Evolutionary conservation across 1,284 basidiomycete species (phyloP), one percentile per base, ranked within the genome.

Genomic region (Puccinia triticina): DNA sequence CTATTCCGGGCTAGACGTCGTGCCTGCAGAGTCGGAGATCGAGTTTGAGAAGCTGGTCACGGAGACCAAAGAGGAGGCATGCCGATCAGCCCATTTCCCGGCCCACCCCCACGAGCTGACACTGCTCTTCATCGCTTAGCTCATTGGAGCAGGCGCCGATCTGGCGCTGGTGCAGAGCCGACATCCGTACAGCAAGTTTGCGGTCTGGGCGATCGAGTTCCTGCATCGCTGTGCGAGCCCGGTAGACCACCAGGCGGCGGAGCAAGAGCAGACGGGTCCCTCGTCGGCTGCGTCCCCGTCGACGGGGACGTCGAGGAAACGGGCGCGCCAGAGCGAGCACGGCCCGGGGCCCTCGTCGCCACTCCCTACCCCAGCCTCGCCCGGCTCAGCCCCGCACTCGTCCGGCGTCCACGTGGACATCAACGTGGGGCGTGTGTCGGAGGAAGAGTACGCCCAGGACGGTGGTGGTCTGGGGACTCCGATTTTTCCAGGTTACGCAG

Each of bases 141-240:
- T 81, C 40, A 57, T 81, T 11, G 71, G 32, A 43, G 78, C 78
- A 5, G 37, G 55, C 3, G 71, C 69, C 10, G 40, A 81, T 64
- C 29, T 81, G 16, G 78, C 73, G 43, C 18, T 59, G 34, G 32
- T 81, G 11, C n/a, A 55, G 26, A 26, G 34, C 55, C 21, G 59
- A 21, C 78, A 81, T 73, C 78, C 78, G 12, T 81, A 81, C 46
- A 64, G 21, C 14, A 50, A 50, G 21, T 81, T 81, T 74, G 78
- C 78, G 5, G 57, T 61, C 23, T 73, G 67, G 40, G 78, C 78
- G 1, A 69, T 81, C n/a, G 61, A 69, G 32, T 64, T 81, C 37
- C 37, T 81, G 23, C 50, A 69, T 21, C 66, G 57, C 73, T 81
- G 69, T 66, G n/a, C 55, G 18, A 64, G 43, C 26, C 66, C n/a